Conservation (phyloP, 768 basidiomycete species). For the Russula griseocarnosa region DNA sequence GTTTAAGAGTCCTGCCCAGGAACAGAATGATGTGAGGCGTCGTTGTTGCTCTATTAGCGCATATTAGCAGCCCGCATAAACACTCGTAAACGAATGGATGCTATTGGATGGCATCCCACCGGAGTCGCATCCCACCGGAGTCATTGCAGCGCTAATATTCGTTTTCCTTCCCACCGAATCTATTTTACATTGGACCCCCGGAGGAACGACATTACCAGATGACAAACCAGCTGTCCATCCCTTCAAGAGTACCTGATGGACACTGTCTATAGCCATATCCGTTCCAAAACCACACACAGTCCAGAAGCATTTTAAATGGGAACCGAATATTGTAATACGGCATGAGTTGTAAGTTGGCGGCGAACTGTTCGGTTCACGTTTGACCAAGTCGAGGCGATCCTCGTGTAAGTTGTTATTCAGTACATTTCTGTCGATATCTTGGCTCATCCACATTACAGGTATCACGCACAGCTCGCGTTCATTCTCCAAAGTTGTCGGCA, state of each 20-base stretch:
- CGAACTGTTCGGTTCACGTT: constrained; percentile 52
- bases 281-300: constrained; percentile 55
- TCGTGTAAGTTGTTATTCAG: constrained; percentile 49
- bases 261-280: constrained; percentile 61
- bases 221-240: constrained; percentile 74
- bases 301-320: constrained; percentile 81
- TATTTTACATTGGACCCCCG: background rate
- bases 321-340: constrained; percentile 72
- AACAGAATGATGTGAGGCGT: too few species aligned
- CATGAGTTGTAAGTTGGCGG: constrained; percentile 52
- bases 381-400: constrained; percentile 47
- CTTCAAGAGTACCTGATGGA: constrained; percentile 66
- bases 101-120: too few species aligned
- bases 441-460: constrained; percentile 47
- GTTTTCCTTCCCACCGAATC: background rate
- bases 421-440: constrained; percentile 10
- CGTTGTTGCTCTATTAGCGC: too few species aligned
- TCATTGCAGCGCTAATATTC: background rate
- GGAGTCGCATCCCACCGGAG: too few species aligned
- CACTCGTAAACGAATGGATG: too few species aligned
- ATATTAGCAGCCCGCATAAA: too few species aligned
- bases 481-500: constrained; percentile 77
- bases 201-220: constrained; percentile 37
- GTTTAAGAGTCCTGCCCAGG: too few species aligned
- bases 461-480: constrained; percentile 86